These are phyloP conservation scores for barley (Hordeum vulgare) DNA, from an alignment of 176 grass and related monocot species.

Conservation along the genomic window DNA sequence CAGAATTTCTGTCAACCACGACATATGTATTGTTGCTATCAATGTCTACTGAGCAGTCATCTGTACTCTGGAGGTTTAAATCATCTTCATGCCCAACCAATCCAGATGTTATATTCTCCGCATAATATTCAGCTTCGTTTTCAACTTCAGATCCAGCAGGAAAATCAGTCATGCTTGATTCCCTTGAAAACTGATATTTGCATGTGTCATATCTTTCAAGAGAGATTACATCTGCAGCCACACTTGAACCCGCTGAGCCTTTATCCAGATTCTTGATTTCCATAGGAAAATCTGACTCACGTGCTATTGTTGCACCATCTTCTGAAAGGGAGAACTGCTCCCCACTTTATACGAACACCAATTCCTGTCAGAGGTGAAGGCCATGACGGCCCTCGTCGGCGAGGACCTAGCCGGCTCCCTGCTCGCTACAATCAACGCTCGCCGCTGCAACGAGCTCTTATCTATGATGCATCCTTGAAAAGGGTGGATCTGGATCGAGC, in stretches of 20 bases:
- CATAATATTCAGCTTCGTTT: conserved; percentile 11
- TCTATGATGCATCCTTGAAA: too few relatives aligned
- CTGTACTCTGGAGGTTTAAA: background rate
- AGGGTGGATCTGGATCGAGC: too few relatives aligned
- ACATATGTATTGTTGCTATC: background rate
- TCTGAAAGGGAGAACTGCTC: too few relatives aligned
- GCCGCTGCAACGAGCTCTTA: too few relatives aligned
- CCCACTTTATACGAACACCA: too few relatives aligned
- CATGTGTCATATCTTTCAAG: conserved; percentile 16
- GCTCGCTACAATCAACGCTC: too few relatives aligned
- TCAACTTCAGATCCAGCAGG: conserved; percentile 16
- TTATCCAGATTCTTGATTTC: conserved; percentile 30
- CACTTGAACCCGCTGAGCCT: conserved; percentile 16
- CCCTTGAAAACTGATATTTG: conserved; percentile 3
- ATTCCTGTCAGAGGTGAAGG: too few relatives aligned
- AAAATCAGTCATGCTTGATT: conserved; percentile 10
- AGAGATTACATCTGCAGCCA: conserved; percentile 10
- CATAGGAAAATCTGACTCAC: background rate
- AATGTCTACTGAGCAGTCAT: conserved; percentile 6
- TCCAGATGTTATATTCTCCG: conserved; percentile 4
- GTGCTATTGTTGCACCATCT: conserved; percentile 3
- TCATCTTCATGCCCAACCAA: background rate
- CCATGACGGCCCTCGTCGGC: too few relatives aligned
- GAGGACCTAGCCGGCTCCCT: too few relatives aligned
- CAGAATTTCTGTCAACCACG: background rate